Base-by-base conservation (phyloP, 164 flowering plant species). In the Euptelea pleiosperma region DNA sequence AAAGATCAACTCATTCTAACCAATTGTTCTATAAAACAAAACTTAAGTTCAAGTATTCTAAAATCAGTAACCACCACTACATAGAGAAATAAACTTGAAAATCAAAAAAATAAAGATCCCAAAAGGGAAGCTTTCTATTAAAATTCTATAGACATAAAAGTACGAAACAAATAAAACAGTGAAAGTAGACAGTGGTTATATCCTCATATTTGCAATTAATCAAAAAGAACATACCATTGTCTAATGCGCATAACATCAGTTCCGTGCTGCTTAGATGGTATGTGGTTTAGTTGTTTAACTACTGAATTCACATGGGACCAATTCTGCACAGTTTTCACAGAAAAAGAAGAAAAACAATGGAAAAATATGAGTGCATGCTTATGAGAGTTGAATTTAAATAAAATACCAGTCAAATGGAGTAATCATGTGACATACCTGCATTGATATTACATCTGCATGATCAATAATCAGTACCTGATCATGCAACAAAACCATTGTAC, bases 221-320 rank as follows among this genome's bases (percentile, higher is more conserved):
- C 10, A 61, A 6, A 52, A 35, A 35, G 28, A 37, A 65, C 76
- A 24, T 77, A 93, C 99, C 97, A 90, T 41, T 64, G 79, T 57
- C 97, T 83, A 48, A 93, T 79, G 46, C 96, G 94, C 92, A 84
- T 86, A 43, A 90, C 66, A 77, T 93, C 83, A 47, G 91, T 84
- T 62, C 87, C 85, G 67, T 81, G 90, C 70, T 79, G 87, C 69
- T 78, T 85, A 6, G 79, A 70, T 40, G 97, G 97, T 65, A 81
- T 63, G 22, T 50, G 77, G 64, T 93, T 93, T 69, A 93, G 62
- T 14, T 81, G 72, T 60, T 88, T 74, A 52, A 84, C 74, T 50
- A 83, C 91, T 16, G 82, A 44, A 46, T 66, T 73, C 64, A 86
- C 77, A 69, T 78, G 82, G 16, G 77, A 66, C 97, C 98, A 93